Evolutionary conservation across 345 rosid genomes (phyloP).

Genomic region (Streptanthus diversifolius): DNA sequence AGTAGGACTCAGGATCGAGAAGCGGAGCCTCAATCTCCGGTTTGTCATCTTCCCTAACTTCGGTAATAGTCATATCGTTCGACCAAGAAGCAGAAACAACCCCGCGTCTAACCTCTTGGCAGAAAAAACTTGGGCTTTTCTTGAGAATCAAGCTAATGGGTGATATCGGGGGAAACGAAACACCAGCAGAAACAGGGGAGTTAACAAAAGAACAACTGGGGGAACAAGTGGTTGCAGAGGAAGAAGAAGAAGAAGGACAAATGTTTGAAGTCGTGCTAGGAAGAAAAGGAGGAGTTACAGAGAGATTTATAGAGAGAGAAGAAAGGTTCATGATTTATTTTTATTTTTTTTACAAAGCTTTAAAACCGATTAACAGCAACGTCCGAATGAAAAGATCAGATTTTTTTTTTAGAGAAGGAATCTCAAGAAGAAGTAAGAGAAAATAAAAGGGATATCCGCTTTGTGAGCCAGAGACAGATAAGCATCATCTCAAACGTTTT

Average conservation of each 20-base stretch:
- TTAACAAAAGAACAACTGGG: slow-evolving; percentile 14
- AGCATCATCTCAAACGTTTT: slow-evolving; percentile 16
- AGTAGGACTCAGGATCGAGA: slow-evolving; percentile 48
- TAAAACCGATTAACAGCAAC: slow-evolving; percentile 22
- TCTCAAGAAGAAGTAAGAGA: slow-evolving; percentile 12
- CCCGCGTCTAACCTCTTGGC: slow-evolving; percentile 7
- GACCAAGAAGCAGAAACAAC: slow-evolving; percentile 29
- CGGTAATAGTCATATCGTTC: slow-evolving; percentile 49
- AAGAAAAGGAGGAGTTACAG: slow-evolving; percentile 39
- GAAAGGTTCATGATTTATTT: slow-evolving; percentile 29
- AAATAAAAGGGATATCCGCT: slow-evolving; percentile 15
- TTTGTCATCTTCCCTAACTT: slow-evolving; percentile 45
- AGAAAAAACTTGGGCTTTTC: neutral
- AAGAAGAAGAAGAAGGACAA: slow-evolving; percentile 15
- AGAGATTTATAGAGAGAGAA: slow-evolving; percentile 55
- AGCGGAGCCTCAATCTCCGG: slow-evolving; percentile 45
- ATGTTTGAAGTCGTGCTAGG: slow-evolving; percentile 12
- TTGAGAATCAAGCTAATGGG: slow-evolving; percentile 39
- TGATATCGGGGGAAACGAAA: slow-evolving; percentile 24
- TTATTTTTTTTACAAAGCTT: neutral
- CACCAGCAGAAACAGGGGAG: slow-evolving; percentile 23
- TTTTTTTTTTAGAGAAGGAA: neutral
- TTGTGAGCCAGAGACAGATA: slow-evolving; percentile 18
- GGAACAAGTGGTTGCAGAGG: slow-evolving; percentile 15
- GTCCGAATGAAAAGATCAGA: neutral